Evolutionary conservation across 2,329 filamentous ascomycete genomes (phyloP), one percentile per base, ranked within the genome.

Genomic region (Colletotrichum tabaci): DNA sequence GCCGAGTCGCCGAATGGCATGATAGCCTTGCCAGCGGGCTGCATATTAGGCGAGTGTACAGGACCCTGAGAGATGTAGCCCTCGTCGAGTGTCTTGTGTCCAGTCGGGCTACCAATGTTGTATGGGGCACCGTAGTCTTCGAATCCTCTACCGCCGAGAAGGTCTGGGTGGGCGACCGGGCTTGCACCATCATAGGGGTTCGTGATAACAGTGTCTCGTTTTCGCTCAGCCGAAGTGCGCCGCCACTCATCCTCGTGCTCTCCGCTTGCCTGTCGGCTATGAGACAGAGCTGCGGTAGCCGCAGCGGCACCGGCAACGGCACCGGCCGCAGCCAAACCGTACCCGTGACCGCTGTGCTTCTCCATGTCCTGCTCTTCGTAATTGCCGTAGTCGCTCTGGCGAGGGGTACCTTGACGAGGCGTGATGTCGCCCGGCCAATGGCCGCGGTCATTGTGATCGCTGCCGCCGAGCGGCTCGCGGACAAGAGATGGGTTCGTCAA

Each of bases 401-500:
- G 81, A 16, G 82, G 80, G 13, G 68, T 71, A 16, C 58, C 58
- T 40, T 81, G 80, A 16, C 80, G 81, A 15, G 82, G 80, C 16
- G 68, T 71, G 12, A 74, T 73, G 26, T 79, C 77, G 50, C 74
- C 76, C 13, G 77, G 74, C 78, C 80, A 83, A 60, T 80, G 75
- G 12, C 74, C 76, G 38, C 72, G 66, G 38, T 77, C 74, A 50
- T 75, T 75, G 18, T 79, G 69, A 10, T 81, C 77, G 2, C 76
- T 75, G 40, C 88, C 90, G 61, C 90, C 91, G 61, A 93, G 88
- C 1, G 91, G 92, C 21, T 93, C 94, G 74, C 95, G 89, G 50
- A 97, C 90, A 61, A 95, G 87, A 0, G 95, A 98, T 3, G 94
- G 94, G 78, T 97, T 97, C 21, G 95, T 97, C 56, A 90, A 92